Conservation (phyloP, 305 asterid species). For the Fraxinus platypoda region DNA sequence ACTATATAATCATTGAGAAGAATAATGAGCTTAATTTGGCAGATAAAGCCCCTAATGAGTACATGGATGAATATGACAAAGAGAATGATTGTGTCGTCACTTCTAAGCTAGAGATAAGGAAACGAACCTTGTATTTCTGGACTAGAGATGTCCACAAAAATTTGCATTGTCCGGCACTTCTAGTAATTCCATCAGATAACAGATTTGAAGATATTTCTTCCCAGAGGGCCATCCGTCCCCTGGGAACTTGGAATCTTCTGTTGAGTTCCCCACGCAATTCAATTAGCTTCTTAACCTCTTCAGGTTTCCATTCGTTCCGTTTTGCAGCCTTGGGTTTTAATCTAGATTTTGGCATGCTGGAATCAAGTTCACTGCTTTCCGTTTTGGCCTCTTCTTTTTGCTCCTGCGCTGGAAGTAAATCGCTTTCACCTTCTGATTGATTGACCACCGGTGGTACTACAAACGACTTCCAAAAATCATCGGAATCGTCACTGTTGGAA, state of each 20-base stretch:
- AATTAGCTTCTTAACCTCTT: slow-evolving; percentile 77
- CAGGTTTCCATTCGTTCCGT: slow-evolving; percentile 90
- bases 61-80: slow-evolving; percentile 1
- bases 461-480: slow-evolving; percentile 55
- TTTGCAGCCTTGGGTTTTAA: slow-evolving; percentile 50
- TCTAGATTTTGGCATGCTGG: slow-evolving; percentile 39
- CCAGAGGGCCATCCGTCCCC: slow-evolving; percentile 98
- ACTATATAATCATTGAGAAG: slow-evolving; percentile 1
- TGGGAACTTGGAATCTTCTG: slow-evolving; percentile 78
- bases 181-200: slow-evolving; percentile 52
- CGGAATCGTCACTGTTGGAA: slow-evolving; percentile 36
- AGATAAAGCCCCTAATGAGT: background rate
- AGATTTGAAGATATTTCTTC: slow-evolving; percentile 85
- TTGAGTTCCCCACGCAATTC: slow-evolving; percentile 81
- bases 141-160: slow-evolving; percentile 93
- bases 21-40: background rate
- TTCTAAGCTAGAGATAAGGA: slow-evolving; percentile 7
- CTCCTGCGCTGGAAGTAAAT: slow-evolving; percentile 38
- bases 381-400: slow-evolving; percentile 29
- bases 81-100: background rate
- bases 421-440: slow-evolving; percentile 19
- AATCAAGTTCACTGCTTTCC: slow-evolving; percentile 44
- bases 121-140: slow-evolving; percentile 85
- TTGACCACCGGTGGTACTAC: slow-evolving; percentile 32
- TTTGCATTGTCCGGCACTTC: slow-evolving; percentile 94